Conservation (phyloP, 2,329 filamentous ascomycete species). For the Ophiostoma himal-ulmi region DNA sequence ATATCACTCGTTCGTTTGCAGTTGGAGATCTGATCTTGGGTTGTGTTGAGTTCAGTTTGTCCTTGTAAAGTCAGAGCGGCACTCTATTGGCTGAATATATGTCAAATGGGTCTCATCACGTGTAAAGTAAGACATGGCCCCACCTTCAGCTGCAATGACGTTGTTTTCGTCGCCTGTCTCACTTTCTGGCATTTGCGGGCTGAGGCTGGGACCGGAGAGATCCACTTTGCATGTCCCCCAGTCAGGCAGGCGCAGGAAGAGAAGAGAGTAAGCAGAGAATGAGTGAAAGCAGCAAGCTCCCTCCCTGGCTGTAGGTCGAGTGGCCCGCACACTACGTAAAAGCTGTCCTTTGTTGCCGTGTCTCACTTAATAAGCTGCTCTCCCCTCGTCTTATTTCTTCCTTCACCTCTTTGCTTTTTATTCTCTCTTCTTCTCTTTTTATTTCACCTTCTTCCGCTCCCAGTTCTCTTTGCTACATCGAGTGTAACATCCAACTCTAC, state of each 20-base stretch:
- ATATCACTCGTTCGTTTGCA: neutral
- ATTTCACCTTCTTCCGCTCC: neutral
- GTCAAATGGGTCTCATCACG: neutral
- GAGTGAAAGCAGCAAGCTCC: conserved; percentile 5
- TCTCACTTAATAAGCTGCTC: conserved; percentile 5
- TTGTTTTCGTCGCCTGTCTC: neutral
- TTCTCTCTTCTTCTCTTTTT: neutral
- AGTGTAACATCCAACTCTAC: neutral
- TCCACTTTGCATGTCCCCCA: neutral
- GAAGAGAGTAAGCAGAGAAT: neutral
- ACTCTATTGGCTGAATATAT: neutral
- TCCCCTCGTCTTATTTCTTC: neutral
- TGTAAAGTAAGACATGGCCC: neutral
- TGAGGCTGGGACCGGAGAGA: neutral
- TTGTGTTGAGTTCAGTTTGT: neutral
- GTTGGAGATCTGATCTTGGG: neutral
- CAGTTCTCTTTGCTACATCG: neutral
- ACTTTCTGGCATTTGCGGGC: conserved; percentile 3
- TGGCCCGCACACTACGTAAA: neutral
- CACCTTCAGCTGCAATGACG: conserved; percentile 12
- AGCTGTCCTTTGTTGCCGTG: conserved; percentile 7
- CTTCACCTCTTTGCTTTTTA: neutral
- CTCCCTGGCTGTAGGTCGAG: neutral
- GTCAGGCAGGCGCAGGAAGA: neutral
- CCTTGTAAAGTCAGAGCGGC: too few species aligned